Evolutionary conservation across 345 rosid species (phyloP).

Genomic region (Dipteronia dyeriana): DNA sequence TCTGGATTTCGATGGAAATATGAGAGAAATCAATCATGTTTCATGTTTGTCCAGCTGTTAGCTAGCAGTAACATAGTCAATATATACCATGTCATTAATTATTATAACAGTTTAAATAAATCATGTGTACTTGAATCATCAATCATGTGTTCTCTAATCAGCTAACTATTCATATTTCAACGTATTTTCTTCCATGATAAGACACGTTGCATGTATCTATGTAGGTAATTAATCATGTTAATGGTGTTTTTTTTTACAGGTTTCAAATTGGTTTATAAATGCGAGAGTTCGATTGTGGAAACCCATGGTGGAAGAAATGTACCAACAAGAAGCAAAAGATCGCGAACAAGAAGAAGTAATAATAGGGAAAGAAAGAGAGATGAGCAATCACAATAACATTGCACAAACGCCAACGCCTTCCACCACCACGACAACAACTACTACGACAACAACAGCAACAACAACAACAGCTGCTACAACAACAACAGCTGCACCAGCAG

Average conservation of each 20-base stretch:
- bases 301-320: constrained; percentile 99
- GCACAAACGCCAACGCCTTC: constrained; percentile 65
- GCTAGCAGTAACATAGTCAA: neutral
- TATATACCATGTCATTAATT: neutral
- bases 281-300: constrained; percentile 99
- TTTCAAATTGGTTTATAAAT: constrained; percentile 97
- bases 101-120: too few species aligned
- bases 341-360: constrained; percentile 25
- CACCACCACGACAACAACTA: constrained; percentile 24
- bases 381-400: constrained; percentile 34
- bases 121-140: too few species aligned
- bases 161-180: neutral
- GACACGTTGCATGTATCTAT: neutral
- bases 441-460: constrained; percentile 26
- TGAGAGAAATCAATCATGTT: neutral
- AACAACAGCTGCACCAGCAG: constrained; percentile 40
- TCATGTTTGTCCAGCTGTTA: too few species aligned
- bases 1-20: neutral
- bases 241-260: constrained; percentile 42
- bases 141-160: neutral
- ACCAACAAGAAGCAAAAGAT: constrained; percentile 82
- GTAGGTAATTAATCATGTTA: neutral
- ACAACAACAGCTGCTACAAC: constrained; percentile 32
- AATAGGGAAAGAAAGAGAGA: constrained; percentile 35
- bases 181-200: neutral